Evolutionary conservation across 768 basidiomycete species (phyloP).

Genomic region (Amylocystis lapponica): DNA sequence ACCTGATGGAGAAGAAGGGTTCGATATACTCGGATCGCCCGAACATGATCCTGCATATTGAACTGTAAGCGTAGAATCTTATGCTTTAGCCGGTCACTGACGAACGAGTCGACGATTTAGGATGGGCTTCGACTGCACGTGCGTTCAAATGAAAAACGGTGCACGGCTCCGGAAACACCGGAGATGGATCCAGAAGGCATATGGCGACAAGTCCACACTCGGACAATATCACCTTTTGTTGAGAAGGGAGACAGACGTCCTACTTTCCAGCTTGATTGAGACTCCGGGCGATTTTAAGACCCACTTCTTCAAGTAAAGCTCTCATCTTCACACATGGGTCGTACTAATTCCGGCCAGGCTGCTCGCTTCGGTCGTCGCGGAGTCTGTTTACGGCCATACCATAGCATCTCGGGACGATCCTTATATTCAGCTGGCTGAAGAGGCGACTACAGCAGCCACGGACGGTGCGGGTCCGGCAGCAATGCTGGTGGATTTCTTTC

Average conservation of each 20-base stretch:
- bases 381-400: constrained; percentile 5
- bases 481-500: constrained; percentile 15
- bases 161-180: constrained; percentile 1
- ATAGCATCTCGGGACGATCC: constrained; percentile 10
- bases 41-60: constrained; percentile 19
- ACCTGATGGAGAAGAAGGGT: constrained; percentile 30
- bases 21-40: constrained; percentile 30
- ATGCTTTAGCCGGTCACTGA: not conserved
- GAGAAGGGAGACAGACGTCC: constrained; percentile 18
- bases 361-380: no score
- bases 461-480: constrained; percentile 9
- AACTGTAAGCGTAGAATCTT: constrained; percentile 18
- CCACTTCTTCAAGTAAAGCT: no score
- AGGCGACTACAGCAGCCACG: constrained; percentile 7
- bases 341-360: no score
- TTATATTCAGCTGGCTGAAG: constrained; percentile 11
- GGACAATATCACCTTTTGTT: constrained; percentile 18
- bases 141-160: constrained; percentile 5
- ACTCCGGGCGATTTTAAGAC: constrained; percentile 19
- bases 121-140: constrained; percentile 15
- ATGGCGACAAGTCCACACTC: constrained; percentile 8
- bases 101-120: constrained; percentile 1
- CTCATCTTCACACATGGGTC: no score
- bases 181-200: not conserved
- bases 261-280: constrained; percentile 22